Conservation (phyloP, 2,329 filamentous ascomycete species). For the Phialophora tarda region DNA sequence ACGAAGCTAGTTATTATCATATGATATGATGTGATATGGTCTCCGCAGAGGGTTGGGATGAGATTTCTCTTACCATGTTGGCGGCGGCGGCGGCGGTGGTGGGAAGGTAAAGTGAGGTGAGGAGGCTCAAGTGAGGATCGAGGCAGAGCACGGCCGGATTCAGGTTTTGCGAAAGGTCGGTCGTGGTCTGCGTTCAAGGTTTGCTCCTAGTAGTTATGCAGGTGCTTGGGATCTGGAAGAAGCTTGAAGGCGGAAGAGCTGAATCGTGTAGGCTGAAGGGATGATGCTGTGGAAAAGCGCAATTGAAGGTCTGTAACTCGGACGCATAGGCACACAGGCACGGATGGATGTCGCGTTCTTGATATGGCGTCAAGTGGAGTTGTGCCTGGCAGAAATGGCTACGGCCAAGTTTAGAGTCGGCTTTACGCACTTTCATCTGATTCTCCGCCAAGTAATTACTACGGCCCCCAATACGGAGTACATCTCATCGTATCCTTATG, state of each 20-base stretch:
- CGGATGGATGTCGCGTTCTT: constrained; percentile 7
- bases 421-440: neutral
- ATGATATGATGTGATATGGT: neutral
- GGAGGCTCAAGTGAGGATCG: constrained; percentile 2
- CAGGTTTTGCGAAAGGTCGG: neutral
- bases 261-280: neutral
- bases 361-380: neutral
- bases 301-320: neutral
- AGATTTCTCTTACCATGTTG: constrained; percentile 15
- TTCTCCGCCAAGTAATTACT: neutral
- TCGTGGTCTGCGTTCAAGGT: neutral
- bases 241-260: neutral
- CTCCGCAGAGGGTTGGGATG: neutral
- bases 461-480: too few relatives aligned
- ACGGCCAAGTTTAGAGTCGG: neutral
- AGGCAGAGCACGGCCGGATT: neutral
- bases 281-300: neutral
- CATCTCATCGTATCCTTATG: neutral
- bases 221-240: neutral
- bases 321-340: constrained; percentile 2
- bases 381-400: neutral
- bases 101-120: neutral
- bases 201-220: neutral
- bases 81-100: neutral
- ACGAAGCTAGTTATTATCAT: neutral